Evolutionary conservation across 2,329 filamentous ascomycete genomes (phyloP).

Genomic region (Gaeumannomyces tritici): DNA sequence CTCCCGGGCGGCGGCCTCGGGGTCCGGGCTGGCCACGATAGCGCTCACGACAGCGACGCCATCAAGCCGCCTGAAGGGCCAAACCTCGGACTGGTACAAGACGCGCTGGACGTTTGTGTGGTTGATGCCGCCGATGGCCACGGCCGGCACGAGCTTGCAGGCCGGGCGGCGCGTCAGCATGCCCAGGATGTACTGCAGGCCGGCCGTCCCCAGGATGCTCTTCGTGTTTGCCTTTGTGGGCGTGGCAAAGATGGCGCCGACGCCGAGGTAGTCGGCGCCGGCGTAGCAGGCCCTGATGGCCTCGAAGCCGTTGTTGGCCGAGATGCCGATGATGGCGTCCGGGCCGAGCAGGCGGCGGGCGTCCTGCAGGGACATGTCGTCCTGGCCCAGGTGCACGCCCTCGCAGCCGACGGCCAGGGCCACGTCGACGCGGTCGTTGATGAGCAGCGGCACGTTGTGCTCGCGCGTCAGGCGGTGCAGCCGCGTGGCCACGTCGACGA

Average conservation of each 20-base stretch:
- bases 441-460: constrained; percentile 68
- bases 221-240: constrained; percentile 84
- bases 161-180: constrained; percentile 40
- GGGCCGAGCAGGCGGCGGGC: constrained; percentile 67
- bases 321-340: constrained; percentile 79
- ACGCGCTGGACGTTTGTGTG: constrained; percentile 64
- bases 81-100: constrained; percentile 53
- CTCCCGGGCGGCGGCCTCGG: constrained; percentile 49
- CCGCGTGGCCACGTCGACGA: constrained; percentile 60
- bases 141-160: constrained; percentile 44
- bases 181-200: constrained; percentile 56
- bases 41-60: constrained; percentile 87
- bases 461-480: constrained; percentile 63
- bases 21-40: constrained; percentile 65
- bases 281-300: constrained; percentile 59
- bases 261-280: constrained; percentile 84
- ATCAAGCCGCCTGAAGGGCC: constrained; percentile 50
- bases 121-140: constrained; percentile 88
- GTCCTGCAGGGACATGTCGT: constrained; percentile 61
- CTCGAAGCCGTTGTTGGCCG: constrained; percentile 66
- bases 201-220: constrained; percentile 64
- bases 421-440: constrained; percentile 90
- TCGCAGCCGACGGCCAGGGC: constrained; percentile 78
- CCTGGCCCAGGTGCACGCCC: constrained; percentile 90
- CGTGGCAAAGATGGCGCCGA: constrained; percentile 84